Base-by-base conservation (phyloP, 176 grass and related monocot genomes). In the Phyllostachys edulis region DNA sequence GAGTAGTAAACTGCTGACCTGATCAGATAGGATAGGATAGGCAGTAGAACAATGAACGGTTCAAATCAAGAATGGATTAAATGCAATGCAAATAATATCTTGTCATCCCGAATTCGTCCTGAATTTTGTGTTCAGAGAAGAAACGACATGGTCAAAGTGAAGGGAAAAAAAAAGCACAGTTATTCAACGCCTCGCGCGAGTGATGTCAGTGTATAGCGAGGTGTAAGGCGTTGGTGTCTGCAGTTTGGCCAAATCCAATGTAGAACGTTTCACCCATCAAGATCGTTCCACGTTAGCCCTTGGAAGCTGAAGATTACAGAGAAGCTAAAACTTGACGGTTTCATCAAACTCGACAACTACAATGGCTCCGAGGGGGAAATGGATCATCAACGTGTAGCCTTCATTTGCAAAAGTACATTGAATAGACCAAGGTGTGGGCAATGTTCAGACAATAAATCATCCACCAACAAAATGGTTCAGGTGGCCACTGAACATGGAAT, bases 291-390 rank as follows among this genome's bases (percentile, higher is more conserved):
- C 63, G 52, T 67, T 80, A 65, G 41, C 59, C 67, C 57, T 46
- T 17, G 27, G 39, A 37, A 20, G 79, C 44, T 39, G 44, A 18
- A 63, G 38, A 69, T 45, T 60, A 20, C 7, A 23, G 4, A 81
- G 23, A 63, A 81, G 44, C 1, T n/a, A 55, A 29, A 82, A 26
- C 65, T 71, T 85, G 82, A 81, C 77, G 67, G 42, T 75, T 80
- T 84, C 75, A 5, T 59, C n/a, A 64, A 65, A 60, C 12, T 44
- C 17, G 23, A 11, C 8, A 6, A 1, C 26, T 50, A 26, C 29
- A 75, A 44, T 17, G 15, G 50, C 36, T 71, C 10, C 14, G 14
- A 50, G 12, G 24, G 23, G 70, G 70, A 50, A 45, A 50, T 1
- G 13, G 47, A 40, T 29, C 8, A 18, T 57, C 37, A 70, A 13